These are phyloP conservation scores for Nitzschia palea DNA, from an alignment of 108 stramenopile genomes.

Conservation along the genomic window DNA sequence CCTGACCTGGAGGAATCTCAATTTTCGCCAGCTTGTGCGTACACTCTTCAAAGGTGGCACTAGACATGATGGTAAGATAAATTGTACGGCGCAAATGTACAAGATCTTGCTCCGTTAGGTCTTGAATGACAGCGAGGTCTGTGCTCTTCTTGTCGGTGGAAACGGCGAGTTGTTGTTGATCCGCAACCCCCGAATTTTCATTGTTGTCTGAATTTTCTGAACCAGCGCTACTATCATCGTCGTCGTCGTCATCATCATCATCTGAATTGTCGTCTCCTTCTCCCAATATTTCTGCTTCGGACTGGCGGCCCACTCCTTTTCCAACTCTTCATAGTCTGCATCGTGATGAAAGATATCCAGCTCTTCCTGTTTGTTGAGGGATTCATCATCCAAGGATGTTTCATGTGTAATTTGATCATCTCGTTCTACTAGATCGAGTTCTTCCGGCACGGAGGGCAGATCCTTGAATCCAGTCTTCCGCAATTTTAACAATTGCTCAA, in stretches of 20 bases:
- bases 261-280: conserved; percentile 49
- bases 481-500: conserved; percentile 88
- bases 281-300: conserved; percentile 93
- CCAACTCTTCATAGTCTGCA: conserved; percentile 81
- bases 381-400: conserved; percentile 91
- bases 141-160: conserved; percentile 17
- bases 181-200: conserved; percentile 12
- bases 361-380: conserved; percentile 82
- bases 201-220: conserved; percentile 52
- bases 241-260: conserved; percentile 61
- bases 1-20: conserved; percentile 87
- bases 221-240: conserved; percentile 54
- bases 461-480: conserved; percentile 87
- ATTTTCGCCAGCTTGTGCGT: conserved; percentile 97
- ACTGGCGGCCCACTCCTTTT: conserved; percentile 88
- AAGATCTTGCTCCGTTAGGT: conserved; percentile 90
- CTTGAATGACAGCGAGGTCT: conserved; percentile 59
- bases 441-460: conserved; percentile 68
- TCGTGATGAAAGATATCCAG: conserved; percentile 86
- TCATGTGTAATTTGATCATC: conserved; percentile 99
- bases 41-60: conserved; percentile 97
- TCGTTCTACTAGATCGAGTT: conserved; percentile 96
- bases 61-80: conserved; percentile 99
- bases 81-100: conserved; percentile 97
- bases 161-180: conserved; percentile 13